Evolutionary conservation across 768 basidiomycete species (phyloP), one percentile per base, ranked within the genome.

Genomic region (Calocera viscosa): DNA sequence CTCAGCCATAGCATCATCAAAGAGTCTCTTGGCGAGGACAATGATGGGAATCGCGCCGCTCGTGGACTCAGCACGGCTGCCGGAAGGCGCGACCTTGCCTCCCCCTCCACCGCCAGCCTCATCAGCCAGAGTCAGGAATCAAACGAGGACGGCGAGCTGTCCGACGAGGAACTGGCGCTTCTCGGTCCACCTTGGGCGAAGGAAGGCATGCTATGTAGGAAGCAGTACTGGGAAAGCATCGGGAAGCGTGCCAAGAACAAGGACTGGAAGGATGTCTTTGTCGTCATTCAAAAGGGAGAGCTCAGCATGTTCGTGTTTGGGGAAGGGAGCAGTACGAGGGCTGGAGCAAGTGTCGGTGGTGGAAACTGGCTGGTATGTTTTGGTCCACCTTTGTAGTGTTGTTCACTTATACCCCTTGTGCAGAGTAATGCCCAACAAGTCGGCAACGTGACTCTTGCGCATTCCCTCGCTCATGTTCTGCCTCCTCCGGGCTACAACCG

Each of bases 141-240:
- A 2, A 32, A 12, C 24, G 53, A 60, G 8, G 76, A 75, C 19
- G 72, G 47, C 12, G 66, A 75, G 2, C 91, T 97, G 68, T 86
- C 89, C 7, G 95, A 98, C 72, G 96, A 98, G 76, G 93, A 96
- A 77, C 81, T 99, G 14, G 95, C 95, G 1, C 79, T 98, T 39
- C 85, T 96, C 17, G 96, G 96, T 17, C 87, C 96, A 3, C 96
- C 96, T 0, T 99, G 95, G 95, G 96, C 96, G 0, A 99, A 99
- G 76, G 96, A 99, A 76, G 96, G 96, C 14, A 90, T 95, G 81
- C 83, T 99, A 10, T 88, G 88, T 71, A 87, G 94, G 26, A 97
- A 97, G 74, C 90, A 93, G 69, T 97, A 94, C 74, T 94, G 90
- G 87, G 95, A 97, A 72, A 82, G 83, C 1, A 80, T 83, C 0